These are phyloP conservation scores for Phytophthora tubulina DNA, from an alignment of 352 stramenopile genomes.

Conservation along the genomic window DNA sequence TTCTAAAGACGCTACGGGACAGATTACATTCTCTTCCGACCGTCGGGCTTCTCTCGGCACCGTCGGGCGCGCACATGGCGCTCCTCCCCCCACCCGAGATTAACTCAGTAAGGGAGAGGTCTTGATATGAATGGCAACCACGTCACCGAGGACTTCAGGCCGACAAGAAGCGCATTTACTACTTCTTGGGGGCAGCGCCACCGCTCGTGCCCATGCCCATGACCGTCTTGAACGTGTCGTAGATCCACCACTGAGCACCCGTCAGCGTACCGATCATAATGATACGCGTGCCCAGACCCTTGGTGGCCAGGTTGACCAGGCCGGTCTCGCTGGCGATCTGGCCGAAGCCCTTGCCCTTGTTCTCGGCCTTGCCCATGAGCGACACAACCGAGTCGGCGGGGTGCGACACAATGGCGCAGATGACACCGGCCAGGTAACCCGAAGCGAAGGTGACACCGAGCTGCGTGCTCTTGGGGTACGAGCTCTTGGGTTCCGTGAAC, in stretches of 20 bases:
- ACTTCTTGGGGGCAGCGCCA: conserved; percentile 78
- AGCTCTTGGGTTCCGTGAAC: conserved; percentile 92
- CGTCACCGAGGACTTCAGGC: conserved; percentile 19
- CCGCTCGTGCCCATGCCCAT: conserved; percentile 93
- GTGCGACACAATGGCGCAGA: conserved; percentile 99
- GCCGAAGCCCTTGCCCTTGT: conserved; percentile 92
- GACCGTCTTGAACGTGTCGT: conserved; percentile 95
- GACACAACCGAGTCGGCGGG: conserved; percentile 99
- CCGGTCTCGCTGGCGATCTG: conserved; percentile 89
- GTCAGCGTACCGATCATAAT: conserved; percentile 97
- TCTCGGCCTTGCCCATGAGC: conserved; percentile 94
- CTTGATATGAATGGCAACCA: conserved; percentile 18
- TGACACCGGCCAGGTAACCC: conserved; percentile 99
- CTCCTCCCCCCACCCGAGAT: conserved; percentile 2
- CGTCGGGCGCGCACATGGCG: conserved; percentile 1
- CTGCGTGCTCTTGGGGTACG: conserved; percentile 95
- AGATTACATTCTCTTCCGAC: conserved; percentile 8
- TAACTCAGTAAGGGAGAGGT: background rate
- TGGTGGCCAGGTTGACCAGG: conserved; percentile 82
- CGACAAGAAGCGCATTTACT: conserved; percentile 47
- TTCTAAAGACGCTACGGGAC: conserved; percentile 32
- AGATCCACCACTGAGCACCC: conserved; percentile 97
- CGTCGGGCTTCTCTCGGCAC: conserved; percentile 33
- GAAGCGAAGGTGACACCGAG: conserved; percentile 97
- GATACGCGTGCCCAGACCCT: conserved; percentile 94